These are phyloP conservation scores for Magnusiomyces tetraspermus DNA, from an alignment of 1,139 yeast species.

Conservation along the genomic window DNA sequence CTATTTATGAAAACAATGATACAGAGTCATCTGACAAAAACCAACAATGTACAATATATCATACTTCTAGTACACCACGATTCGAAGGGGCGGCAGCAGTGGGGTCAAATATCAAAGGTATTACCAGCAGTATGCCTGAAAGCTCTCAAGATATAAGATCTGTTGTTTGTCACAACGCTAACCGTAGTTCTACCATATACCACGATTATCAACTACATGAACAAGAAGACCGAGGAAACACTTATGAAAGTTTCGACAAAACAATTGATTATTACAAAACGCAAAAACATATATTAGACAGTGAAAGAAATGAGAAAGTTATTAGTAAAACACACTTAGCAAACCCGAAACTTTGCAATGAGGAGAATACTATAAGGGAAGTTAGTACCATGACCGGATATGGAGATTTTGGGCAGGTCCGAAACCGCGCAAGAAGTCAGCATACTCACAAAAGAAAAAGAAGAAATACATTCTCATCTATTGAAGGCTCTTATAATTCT, in stretches of 20 bases:
- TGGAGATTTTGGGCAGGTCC: conserved; percentile 10
- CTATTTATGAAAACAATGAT: conserved; percentile 3
- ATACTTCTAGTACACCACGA: conserved; percentile 1
- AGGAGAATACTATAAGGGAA: no score
- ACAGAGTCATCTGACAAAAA: conserved; percentile 7
- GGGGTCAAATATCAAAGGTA: no score
- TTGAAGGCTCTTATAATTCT: conserved; percentile 13
- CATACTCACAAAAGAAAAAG: conserved; percentile 20
- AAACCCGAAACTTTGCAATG: no score
- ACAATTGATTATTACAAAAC: conserved; percentile 3
- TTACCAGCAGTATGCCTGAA: no score
- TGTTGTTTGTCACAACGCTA: no score
- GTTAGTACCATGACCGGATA: conserved; percentile 3
- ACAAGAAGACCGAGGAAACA: conserved; percentile 11
- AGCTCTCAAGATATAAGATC: no score
- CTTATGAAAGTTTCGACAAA: conserved; percentile 5
- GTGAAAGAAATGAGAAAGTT: no score
- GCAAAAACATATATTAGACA: not conserved
- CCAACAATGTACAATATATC: not conserved
- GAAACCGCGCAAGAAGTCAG: conserved; percentile 11
- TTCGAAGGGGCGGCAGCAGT: not conserved
- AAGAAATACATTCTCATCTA: conserved; percentile 21
- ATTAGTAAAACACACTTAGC: no score
- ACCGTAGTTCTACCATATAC: no score
- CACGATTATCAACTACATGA: no score